A percentile compares a stretch with the other conserved stretches of the same genome.
Conservation (phyloP, 1,139 yeast species). For the Geotrichum siamense region DNA sequence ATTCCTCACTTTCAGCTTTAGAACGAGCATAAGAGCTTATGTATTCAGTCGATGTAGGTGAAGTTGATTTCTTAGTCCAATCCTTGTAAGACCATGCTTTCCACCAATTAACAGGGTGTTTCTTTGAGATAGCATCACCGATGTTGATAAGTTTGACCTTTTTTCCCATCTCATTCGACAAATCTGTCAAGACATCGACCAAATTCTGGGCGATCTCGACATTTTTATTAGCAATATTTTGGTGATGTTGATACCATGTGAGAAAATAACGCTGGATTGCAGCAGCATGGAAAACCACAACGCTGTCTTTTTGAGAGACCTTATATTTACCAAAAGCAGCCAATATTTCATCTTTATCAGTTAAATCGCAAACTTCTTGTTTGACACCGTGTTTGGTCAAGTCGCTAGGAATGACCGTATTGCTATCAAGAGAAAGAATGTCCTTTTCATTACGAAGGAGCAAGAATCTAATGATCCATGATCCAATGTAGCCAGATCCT, state of each 20-base stretch:
- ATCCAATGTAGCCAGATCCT: slow-evolving; percentile 32
- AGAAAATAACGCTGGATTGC: slow-evolving; percentile 19
- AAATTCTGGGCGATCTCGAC: slow-evolving; percentile 18
- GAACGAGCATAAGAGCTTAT: slow-evolving; percentile 28
- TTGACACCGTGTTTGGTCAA: slow-evolving; percentile 25
- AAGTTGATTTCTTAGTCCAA: slow-evolving; percentile 12
- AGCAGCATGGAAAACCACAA: slow-evolving; percentile 23
- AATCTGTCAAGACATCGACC: slow-evolving; percentile 11
- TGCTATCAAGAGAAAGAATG: slow-evolving; percentile 23
- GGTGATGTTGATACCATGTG: slow-evolving; percentile 15
- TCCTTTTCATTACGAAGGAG: slow-evolving; percentile 26
- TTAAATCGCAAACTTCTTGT: slow-evolving; percentile 21
- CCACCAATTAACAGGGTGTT: slow-evolving; percentile 23
- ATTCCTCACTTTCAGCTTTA: slow-evolving; percentile 18
- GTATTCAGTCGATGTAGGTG: slow-evolving; percentile 9
- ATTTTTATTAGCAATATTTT: slow-evolving; percentile 12
- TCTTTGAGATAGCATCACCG: slow-evolving; percentile 25
- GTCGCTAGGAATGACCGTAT: slow-evolving; percentile 25
- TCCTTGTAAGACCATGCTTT: slow-evolving; percentile 20
- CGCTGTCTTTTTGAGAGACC: neutral
- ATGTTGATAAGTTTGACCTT: slow-evolving; percentile 21
- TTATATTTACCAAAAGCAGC: slow-evolving; percentile 9
- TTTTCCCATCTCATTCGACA: slow-evolving; percentile 1
- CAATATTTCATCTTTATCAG: slow-evolving; percentile 18
- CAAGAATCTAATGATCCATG: slow-evolving; percentile 32